Evolutionary conservation across 164 flowering plant genomes (phyloP).

Genomic region (Annona squamosa): DNA sequence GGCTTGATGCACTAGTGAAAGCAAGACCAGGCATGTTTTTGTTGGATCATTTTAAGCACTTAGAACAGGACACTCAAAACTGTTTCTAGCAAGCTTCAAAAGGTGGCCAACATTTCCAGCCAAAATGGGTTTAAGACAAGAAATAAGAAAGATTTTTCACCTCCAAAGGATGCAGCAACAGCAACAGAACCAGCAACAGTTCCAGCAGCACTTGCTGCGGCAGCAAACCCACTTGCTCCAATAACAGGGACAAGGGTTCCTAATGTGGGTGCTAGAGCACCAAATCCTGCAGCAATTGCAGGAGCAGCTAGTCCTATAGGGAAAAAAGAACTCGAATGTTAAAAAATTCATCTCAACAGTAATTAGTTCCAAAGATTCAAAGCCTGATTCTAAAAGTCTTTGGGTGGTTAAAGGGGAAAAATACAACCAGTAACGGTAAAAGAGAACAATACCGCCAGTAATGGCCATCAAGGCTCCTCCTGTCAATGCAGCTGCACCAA

Average conservation of each 20-base stretch:
- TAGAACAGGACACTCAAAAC: background rate
- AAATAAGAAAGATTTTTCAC: conserved; percentile 24
- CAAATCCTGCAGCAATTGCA: conserved; percentile 95
- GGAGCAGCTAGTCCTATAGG: conserved; percentile 96
- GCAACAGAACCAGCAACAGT: conserved; percentile 99
- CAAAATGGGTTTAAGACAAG: background rate
- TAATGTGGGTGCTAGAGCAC: conserved; percentile 95
- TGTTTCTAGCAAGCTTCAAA: background rate
- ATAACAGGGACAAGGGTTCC: conserved; percentile 89
- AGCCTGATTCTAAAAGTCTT: background rate
- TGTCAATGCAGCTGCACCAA: conserved; percentile 98
- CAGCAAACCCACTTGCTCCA: conserved; percentile 99
- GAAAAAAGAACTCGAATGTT: conserved; percentile 1
- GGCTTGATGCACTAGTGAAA: background rate
- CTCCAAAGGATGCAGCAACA: conserved; percentile 99
- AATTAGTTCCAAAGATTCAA: background rate
- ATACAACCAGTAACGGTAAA: conserved; percentile 83
- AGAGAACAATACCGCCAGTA: conserved; percentile 70
- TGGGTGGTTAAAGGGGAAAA: background rate
- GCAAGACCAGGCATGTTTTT: background rate
- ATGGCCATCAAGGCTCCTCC: conserved; percentile 97
- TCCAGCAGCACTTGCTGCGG: conserved; percentile 96
- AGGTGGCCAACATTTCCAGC: background rate
- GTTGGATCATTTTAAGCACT: background rate
- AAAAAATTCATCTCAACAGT: background rate